phyloP scores from a whole-genome alignment of 441 rosid species.

The Eruca vesicaria region DNA sequence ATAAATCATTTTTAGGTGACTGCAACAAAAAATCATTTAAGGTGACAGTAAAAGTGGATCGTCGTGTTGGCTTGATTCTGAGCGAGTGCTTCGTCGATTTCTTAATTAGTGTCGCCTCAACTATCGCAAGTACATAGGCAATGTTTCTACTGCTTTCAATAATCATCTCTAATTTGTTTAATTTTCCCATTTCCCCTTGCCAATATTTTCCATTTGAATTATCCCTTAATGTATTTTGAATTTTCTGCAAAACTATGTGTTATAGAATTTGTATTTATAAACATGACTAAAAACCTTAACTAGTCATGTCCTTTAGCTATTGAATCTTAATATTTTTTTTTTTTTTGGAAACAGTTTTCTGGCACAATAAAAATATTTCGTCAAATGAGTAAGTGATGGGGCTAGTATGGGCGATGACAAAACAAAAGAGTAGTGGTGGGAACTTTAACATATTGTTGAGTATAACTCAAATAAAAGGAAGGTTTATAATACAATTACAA shows the following conservation, averaged over 20 bases:
- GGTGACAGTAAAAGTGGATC: neutral
- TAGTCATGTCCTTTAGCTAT: neutral
- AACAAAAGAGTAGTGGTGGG: too few relatives aligned
- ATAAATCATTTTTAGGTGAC: neutral
- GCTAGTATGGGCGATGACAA: too few relatives aligned
- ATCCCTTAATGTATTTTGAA: neutral
- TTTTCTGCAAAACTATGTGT: neutral
- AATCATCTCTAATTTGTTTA: too few relatives aligned
- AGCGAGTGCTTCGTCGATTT: constrained; percentile 17
- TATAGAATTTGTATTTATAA: neutral
- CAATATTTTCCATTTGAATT: neutral
- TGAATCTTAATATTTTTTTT: neutral
- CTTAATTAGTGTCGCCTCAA: constrained; percentile 8
- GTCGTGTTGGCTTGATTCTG: constrained; percentile 12
- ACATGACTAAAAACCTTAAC: neutral
- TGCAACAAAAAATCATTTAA: neutral
- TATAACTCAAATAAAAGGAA: neutral
- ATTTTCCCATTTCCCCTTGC: too few relatives aligned
- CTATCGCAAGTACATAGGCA: neutral
- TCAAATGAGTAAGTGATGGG: neutral
- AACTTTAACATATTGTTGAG: neutral
- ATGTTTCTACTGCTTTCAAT: neutral
- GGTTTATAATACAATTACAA: neutral
- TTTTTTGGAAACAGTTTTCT: neutral
- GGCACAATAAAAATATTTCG: neutral